Evolutionary conservation across 257 asterid genomes (phyloP).

Genomic region (Solanum chiquidenum): DNA sequence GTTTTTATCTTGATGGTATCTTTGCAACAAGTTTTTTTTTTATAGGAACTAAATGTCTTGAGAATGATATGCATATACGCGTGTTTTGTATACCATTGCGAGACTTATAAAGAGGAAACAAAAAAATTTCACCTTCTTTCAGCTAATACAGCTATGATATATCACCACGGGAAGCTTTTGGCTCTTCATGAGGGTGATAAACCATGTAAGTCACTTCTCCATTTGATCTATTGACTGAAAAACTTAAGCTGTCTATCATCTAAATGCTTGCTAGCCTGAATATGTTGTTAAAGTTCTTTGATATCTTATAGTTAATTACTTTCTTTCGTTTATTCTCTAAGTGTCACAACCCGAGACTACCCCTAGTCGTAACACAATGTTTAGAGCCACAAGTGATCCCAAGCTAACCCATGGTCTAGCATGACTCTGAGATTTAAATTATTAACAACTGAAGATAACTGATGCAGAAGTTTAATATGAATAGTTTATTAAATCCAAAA

Average conservation of each 20-base stretch:
- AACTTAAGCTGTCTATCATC: neutral
- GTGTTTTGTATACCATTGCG: neutral
- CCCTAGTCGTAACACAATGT: neutral
- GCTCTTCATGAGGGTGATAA: conserved; percentile 89
- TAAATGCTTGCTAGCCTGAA: neutral
- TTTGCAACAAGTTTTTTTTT: neutral
- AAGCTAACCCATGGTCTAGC: neutral
- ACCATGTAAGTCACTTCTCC: conserved; percentile 62
- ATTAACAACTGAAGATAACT: too few species aligned
- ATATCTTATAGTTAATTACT: neutral
- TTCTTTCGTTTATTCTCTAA: neutral
- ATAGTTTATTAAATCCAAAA: too few species aligned
- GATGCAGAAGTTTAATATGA: too few species aligned
- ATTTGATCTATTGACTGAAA: neutral
- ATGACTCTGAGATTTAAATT: neutral
- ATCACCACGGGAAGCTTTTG: conserved; percentile 90
- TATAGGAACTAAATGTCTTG: neutral
- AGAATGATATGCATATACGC: neutral
- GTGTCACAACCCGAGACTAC: neutral
- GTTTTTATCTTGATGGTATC: neutral
- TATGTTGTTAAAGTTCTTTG: neutral
- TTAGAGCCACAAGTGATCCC: neutral
- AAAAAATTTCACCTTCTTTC: conserved; percentile 20
- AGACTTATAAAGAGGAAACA: conserved; percentile 4
- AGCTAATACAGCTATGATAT: conserved; percentile 87